phyloP scores from a whole-genome alignment of 2,329 filamentous ascomycete species.

The Proliferodiscus dingleyae region DNA sequence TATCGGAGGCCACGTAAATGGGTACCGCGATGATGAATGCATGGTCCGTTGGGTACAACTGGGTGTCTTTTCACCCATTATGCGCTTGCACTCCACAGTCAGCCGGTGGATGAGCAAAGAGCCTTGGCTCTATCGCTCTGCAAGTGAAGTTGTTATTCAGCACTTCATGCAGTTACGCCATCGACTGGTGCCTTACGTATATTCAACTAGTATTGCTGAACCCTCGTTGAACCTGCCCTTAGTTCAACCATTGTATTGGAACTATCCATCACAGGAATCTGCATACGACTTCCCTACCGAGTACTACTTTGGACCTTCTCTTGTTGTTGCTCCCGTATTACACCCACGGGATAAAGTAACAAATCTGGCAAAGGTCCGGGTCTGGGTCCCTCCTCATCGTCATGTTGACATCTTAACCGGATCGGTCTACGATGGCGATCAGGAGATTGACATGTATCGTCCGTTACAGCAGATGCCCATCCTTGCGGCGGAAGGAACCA shows the following conservation, averaged over 20 bases:
- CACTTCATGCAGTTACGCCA: conserved; percentile 51
- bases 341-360: conserved; percentile 43
- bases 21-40: conserved; percentile 53
- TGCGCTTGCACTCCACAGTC: conserved; percentile 55
- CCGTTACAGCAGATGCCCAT: conserved; percentile 47
- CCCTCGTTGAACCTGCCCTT: conserved; percentile 44
- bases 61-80: conserved; percentile 55
- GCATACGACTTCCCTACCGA: conserved; percentile 54
- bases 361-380: conserved; percentile 42
- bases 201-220: conserved; percentile 49
- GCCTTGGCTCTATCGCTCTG: conserved; percentile 51
- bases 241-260: conserved; percentile 60
- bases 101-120: conserved; percentile 56
- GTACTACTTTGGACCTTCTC: conserved; percentile 52
- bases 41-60: conserved; percentile 57
- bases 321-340: conserved; percentile 54
- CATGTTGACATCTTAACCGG: conserved; percentile 56
- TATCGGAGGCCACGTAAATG: conserved; percentile 58
- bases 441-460: conserved; percentile 48
- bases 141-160: conserved; percentile 42
- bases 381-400: conserved; percentile 51
- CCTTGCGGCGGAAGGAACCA: conserved; percentile 50
- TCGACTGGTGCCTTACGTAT: conserved; percentile 54
- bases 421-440: conserved; percentile 51
- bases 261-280: conserved; percentile 44